A percentile compares a stretch with the other conserved stretches of the same genome.
Evolutionary conservation across 208 protist genomes (phyloP).

Genomic region (Leishmania braziliensis): DNA sequence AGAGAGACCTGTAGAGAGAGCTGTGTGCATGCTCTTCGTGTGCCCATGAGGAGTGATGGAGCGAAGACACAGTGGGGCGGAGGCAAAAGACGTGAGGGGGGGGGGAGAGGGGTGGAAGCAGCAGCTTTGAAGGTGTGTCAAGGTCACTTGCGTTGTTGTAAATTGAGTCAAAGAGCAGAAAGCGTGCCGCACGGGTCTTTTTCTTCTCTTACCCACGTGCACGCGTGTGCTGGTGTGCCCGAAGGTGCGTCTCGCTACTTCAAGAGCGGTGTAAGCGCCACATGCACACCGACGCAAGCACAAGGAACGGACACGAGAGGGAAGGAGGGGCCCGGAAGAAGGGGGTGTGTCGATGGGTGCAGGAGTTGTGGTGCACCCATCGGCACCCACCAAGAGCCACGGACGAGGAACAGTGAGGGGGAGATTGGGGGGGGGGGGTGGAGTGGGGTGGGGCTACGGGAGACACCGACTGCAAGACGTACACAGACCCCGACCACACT

Average conservation of each 20-base stretch:
- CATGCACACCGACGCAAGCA: neutral
- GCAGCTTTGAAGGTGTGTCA: neutral
- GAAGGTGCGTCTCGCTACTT: neutral
- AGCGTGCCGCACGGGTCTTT: neutral
- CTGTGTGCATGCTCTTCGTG: neutral
- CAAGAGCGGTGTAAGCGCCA: neutral
- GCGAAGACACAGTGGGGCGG: no score
- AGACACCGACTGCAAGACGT: neutral
- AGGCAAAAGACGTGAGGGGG: neutral
- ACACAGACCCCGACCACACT: neutral
- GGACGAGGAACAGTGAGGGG: no score
- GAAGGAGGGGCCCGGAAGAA: neutral
- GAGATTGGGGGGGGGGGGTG: no score
- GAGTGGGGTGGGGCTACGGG: neutral
- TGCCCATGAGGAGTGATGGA: neutral
- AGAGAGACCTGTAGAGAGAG: neutral
- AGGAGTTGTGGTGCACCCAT: neutral
- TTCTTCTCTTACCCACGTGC: neutral
- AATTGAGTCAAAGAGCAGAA: neutral
- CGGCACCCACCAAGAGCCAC: neutral
- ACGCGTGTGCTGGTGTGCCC: neutral
- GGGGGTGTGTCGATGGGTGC: constrained; percentile 1
- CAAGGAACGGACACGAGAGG: neutral
- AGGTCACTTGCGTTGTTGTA: neutral
- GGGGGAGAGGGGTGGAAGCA: neutral